These are phyloP conservation scores for Haplosporangium gracile DNA, from an alignment of 192 early-diverging fungal species.

Conservation along the genomic window DNA sequence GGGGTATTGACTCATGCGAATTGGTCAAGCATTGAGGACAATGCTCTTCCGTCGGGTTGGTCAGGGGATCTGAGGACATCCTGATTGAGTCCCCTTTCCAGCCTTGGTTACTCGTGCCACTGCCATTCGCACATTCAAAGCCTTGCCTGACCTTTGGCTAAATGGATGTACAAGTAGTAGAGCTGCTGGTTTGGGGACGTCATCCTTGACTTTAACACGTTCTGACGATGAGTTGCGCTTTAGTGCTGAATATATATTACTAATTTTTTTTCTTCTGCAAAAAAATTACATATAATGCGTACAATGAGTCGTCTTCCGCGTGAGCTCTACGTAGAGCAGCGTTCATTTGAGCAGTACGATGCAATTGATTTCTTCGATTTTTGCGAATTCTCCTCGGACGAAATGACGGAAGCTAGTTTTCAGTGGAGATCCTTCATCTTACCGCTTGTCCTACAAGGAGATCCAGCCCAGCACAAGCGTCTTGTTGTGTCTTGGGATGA, in stretches of 20 bases:
- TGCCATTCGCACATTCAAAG: constrained; percentile 30
- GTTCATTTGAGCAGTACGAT: constrained; percentile 20
- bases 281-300: not conserved
- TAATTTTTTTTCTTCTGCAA: not conserved
- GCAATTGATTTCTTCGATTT: constrained; percentile 31
- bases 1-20: constrained; percentile 31
- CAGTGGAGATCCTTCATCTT: constrained; percentile 26
- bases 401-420: constrained; percentile 9
- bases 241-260: not conserved
- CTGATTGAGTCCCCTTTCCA: constrained; percentile 39
- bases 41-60: constrained; percentile 39
- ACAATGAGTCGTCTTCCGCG: constrained; percentile 18
- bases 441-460: constrained; percentile 9
- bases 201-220: constrained; percentile 25
- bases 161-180: constrained; percentile 27
- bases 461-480: constrained; percentile 11
- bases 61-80: constrained; percentile 34
- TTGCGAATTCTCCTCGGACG: constrained; percentile 5
- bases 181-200: constrained; percentile 28
- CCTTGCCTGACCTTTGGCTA: constrained; percentile 30
- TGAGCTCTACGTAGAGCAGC: constrained; percentile 23
- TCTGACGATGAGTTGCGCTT: constrained; percentile 4
- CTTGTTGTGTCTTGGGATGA: constrained; percentile 11
- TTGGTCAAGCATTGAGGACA: constrained; percentile 29
- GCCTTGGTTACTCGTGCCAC: constrained; percentile 44